A percentile compares a stretch with the other conserved stretches of the same genome.
phyloP scores from a whole-genome alignment of 148 eudicot genomes.

The Chenopodium berlandieri region DNA sequence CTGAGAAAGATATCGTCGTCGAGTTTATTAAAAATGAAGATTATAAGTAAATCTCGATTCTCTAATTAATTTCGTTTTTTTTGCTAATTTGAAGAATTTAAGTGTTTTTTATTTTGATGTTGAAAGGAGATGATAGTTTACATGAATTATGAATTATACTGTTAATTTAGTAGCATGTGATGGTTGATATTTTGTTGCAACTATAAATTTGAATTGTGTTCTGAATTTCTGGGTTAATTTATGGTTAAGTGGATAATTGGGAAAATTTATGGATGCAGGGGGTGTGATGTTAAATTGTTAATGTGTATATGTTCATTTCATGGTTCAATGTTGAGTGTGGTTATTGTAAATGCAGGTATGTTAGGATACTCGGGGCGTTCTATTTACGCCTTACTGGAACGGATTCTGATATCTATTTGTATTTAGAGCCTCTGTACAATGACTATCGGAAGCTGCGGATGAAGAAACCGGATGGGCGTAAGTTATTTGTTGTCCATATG shows the following conservation, averaged over 20 bases:
- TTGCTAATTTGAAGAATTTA: neutral
- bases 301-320: neutral
- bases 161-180: neutral
- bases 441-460: slow-evolving; percentile 83
- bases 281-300: neutral
- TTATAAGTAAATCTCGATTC: slow-evolving; percentile 51
- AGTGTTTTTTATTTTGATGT: too few species aligned
- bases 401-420: slow-evolving; percentile 79
- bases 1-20: slow-evolving; percentile 88
- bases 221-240: neutral
- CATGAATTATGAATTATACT: too few species aligned
- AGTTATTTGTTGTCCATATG: slow-evolving; percentile 14
- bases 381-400: slow-evolving; percentile 93
- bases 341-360: slow-evolving; percentile 51
- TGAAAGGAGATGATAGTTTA: too few species aligned
- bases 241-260: neutral
- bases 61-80: neutral
- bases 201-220: neutral
- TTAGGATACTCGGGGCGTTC: slow-evolving; percentile 89
- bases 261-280: neutral
- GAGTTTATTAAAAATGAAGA: slow-evolving; percentile 90
- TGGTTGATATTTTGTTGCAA: neutral
- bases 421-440: slow-evolving; percentile 89
- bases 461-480: slow-evolving; percentile 71
- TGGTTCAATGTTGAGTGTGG: slow-evolving; percentile 9